phyloP scores from a whole-genome alignment of 331 rosid species.

The Telfairia occidentalis region DNA sequence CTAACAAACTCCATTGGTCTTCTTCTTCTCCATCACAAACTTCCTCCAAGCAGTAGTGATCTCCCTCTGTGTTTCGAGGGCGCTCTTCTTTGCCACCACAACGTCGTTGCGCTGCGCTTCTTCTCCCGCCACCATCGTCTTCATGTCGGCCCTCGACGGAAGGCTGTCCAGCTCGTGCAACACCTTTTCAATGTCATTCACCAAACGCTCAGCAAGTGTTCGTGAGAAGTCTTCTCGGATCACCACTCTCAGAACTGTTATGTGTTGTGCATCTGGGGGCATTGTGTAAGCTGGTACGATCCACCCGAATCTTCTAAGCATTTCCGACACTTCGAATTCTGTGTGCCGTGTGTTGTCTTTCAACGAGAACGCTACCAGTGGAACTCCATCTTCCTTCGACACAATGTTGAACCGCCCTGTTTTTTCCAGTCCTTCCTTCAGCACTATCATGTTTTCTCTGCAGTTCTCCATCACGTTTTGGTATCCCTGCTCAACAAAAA shows the following conservation, averaged over 20 bases:
- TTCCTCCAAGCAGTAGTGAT: constrained; percentile 61
- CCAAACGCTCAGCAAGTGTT: constrained; percentile 72
- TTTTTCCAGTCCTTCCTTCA: constrained; percentile 55
- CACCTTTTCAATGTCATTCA: constrained; percentile 43
- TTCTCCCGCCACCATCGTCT: neutral
- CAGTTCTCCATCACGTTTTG: constrained; percentile 72
- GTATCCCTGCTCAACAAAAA: constrained; percentile 39
- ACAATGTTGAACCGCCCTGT: constrained; percentile 50
- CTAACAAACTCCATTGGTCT: constrained; percentile 58
- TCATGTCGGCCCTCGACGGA: constrained; percentile 29
- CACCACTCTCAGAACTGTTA: constrained; percentile 69
- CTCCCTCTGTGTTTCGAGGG: constrained; percentile 48
- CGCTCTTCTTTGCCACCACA: constrained; percentile 40
- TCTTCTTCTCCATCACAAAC: constrained; percentile 67
- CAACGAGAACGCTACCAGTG: constrained; percentile 68
- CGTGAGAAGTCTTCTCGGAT: constrained; percentile 64
- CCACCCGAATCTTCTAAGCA: constrained; percentile 69
- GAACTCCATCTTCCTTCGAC: constrained; percentile 69
- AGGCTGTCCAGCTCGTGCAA: constrained; percentile 55
- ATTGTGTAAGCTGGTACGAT: constrained; percentile 84
- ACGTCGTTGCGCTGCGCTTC: constrained; percentile 5
- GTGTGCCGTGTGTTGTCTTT: constrained; percentile 41
- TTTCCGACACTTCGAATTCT: constrained; percentile 63
- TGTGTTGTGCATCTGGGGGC: constrained; percentile 68
- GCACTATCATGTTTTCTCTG: constrained; percentile 66